Base-by-base conservation (phyloP, 345 rosid genomes). In the Anastatica hierochuntica region DNA sequence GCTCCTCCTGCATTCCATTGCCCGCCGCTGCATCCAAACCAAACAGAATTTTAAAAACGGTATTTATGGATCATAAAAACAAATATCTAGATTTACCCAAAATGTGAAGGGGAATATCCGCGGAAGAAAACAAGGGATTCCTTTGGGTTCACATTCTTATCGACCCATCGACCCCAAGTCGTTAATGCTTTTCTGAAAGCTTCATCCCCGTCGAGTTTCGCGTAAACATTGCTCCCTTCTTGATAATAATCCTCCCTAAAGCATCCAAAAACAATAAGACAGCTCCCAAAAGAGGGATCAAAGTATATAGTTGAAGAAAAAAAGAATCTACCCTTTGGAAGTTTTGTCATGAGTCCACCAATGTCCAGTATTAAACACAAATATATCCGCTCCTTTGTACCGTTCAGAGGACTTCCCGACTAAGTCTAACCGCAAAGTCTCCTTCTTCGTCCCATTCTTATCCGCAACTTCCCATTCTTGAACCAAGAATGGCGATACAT, bases 331-430 rank as follows among this genome's bases (percentile, higher is more conserved):
- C 98, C 98, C 98, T 73, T 60, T 72, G 17, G 97, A 74, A 45
- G 98, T 92, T 68, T 92, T 92, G 7, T 92, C 97, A 55, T 92
- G 98, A 68, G 97, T 92, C 98, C 98, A 88, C 98, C 98, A 92
- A 38, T 92, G 98, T 16, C 98, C 98, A 0, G 98, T 92, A 45
- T 92, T 92, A 76, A 88, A 92, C 49, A 92, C 63, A 40, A 92
- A 68, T 38, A 88, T 65, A 53, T 92, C 90, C 1, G 95, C 97
- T 26, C 43, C 69, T 67, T 71, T 88, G 59, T 92, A 92, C 51
- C 68, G 76, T 53, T 79, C 77, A 0, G 88, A 79, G 1, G 90
- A 79, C 70, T 74, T 78, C 18, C 94, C 89, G 0, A 85, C 82
- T 60, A 83, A 62, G 72, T 92, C 98, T n/a, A 92, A 79, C 75